Base-by-base conservation (phyloP, 2,329 filamentous ascomycete species). In the Orbilia oligospora region DNA sequence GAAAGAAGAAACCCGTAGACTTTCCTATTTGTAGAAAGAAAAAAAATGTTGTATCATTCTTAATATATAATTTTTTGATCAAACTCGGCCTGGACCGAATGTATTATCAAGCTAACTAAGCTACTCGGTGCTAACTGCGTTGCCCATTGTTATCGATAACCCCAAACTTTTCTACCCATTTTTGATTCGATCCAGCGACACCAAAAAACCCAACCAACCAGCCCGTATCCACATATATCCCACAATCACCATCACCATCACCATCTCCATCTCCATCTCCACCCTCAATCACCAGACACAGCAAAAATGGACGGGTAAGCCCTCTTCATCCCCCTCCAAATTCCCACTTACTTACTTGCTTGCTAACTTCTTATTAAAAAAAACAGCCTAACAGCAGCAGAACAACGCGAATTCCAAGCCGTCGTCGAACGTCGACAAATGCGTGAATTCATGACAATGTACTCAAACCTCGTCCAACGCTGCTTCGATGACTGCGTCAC, bases 371-470 rank as follows among this genome's bases (percentile, higher is more conserved):
- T 30, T 30, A 2, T 10, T 36, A 68, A 27, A 18, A 16, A 18
- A 18, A 46, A 18, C 83, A 92, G 90, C 82, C 91, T 97, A 84
- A 93, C 89, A 82, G 84, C 88, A 83, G 85, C 90, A 83, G 95
- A 98, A 88, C 93, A 97, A 88, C 92, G 93, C 87, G 93, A 96
- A 88, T 92, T 99, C 84, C 92, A 97, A 86, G 87, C 90, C 87
- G 93, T 96, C 86, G 94, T 99, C 90, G 94, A 98, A 88, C 92
- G 93, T 87, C 97, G 96, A 87, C 96, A 99, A 87, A 93, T 99
- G 89, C 97, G 97, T 87, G 95, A 98, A 85, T 98, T 99, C 85
- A 97, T 98, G 91, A 92, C 90, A 83, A 96, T 98, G 89, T 82
- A 93, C 88, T 71, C 44, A 71, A 78, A 56, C 66, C 65, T 65